Evolutionary conservation across 2,329 filamentous ascomycete species (phyloP).

Genomic region (Tothia fuscella): DNA sequence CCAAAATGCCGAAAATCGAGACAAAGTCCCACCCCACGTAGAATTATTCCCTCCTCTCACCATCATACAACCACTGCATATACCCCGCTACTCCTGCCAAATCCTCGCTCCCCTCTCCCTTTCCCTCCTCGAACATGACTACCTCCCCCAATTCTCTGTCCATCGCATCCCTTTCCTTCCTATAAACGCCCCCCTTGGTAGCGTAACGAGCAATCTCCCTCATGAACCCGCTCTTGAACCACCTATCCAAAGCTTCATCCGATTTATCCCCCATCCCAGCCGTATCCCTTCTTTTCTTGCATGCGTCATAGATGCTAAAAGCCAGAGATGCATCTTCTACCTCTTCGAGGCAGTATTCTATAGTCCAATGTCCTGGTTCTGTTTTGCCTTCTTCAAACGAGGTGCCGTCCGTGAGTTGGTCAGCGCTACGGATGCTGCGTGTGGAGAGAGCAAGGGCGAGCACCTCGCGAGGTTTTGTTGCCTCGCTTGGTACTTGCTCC

Average conservation of each 20-base stretch:
- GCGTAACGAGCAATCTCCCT: conserved; percentile 42
- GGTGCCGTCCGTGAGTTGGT: conserved; percentile 50
- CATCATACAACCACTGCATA: conserved; percentile 19
- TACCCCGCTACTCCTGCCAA: conserved; percentile 18
- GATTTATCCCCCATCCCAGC: conserved; percentile 27
- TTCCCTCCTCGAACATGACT: conserved; percentile 15
- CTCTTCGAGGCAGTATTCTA: conserved; percentile 70
- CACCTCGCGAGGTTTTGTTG: conserved; percentile 1
- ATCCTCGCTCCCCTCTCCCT: conserved; percentile 6
- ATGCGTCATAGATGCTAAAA: conserved; percentile 40
- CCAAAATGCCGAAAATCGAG: no score
- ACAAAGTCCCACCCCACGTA: no score
- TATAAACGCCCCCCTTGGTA: conserved; percentile 46
- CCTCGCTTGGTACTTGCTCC: neutral
- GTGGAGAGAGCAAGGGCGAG: conserved; percentile 61
- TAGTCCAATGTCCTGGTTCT: conserved; percentile 49
- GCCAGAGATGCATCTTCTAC: conserved; percentile 35
- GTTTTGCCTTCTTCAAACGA: conserved; percentile 31
- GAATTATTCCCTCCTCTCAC: neutral
- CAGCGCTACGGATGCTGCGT: conserved; percentile 63
- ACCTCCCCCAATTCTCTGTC: conserved; percentile 29
- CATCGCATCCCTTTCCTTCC: conserved; percentile 39
- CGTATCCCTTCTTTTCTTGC: conserved; percentile 15
- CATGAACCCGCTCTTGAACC: conserved; percentile 34
- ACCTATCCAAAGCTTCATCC: conserved; percentile 30